Base-by-base conservation (phyloP, 352 stramenopile species). In the Plasmopara halstedii region DNA sequence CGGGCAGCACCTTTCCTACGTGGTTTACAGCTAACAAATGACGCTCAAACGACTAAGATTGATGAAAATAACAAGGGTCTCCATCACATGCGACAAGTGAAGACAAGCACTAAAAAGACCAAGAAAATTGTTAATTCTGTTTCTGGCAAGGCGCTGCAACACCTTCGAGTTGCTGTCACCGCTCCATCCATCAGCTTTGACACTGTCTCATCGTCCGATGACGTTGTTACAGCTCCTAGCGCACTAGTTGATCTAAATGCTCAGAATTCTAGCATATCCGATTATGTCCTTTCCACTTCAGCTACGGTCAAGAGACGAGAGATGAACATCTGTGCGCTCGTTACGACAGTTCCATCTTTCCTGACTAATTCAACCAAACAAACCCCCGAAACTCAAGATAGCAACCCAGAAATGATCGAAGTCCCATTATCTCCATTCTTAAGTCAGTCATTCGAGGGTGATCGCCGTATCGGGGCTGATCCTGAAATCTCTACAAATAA, bases 11-110 rank as follows among this genome's bases (percentile, higher is more conserved):
- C 55, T 32, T 17, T 34, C 10, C 33, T 49, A 33, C 55, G 50
- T 6, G 27, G 32, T 19, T 39, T 64, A 18, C 43, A 19, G 34
- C 3, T 21, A 9, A 47, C 10, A 11, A 45, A 50, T 2, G 43
- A 59, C 18, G 31, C 27, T 2, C 38, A 41, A 38, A n/a, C 40
- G 15, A 27, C 18, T 11, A 50, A 64, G 41, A 25, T 31, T 19
- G 41, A 56, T 8, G 50, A 64, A 22, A 46, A 19, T 20, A 37
- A 37, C 17, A 45, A 66, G 10, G 22, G 49, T 37, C 42, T 51
- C 11, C 46, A 51, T 22, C 40, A 50, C 18, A 1, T 11, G 1
- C 25, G 25, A 29, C 1, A 29, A 6, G 2, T 29, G 7, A 29
- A 29, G 11, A 10, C 6, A 11, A 10, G 7, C 2, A 29, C 25